phyloP scores from a whole-genome alignment of 352 stramenopile species.

The Phytophthora cryptogea region DNA sequence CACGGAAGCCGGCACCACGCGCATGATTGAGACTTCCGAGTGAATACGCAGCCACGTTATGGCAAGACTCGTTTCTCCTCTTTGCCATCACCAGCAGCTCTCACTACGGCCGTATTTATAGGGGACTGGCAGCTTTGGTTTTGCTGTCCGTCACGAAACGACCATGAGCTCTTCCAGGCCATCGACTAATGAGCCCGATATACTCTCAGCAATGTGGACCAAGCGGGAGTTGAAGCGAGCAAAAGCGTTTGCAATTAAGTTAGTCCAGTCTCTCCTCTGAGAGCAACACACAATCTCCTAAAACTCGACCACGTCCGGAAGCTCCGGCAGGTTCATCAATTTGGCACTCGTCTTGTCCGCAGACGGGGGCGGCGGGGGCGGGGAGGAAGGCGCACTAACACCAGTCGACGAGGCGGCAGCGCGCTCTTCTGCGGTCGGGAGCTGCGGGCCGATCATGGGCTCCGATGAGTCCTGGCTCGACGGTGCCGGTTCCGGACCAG shows the following conservation, averaged over 20 bases:
- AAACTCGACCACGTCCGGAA: slow-evolving; percentile 61
- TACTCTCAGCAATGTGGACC: too few species aligned
- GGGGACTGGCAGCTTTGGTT: not conserved
- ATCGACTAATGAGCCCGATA: too few species aligned
- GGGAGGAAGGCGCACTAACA: slow-evolving; percentile 18
- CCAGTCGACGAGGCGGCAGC: slow-evolving; percentile 27
- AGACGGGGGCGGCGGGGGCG: slow-evolving; percentile 18
- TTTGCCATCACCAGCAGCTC: slow-evolving; percentile 3
- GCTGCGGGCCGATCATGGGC: slow-evolving; percentile 55
- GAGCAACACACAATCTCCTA: slow-evolving; percentile 26
- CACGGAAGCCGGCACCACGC: slow-evolving; percentile 21
- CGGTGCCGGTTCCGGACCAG: slow-evolving; percentile 24
- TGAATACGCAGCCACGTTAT: slow-evolving; percentile 13
- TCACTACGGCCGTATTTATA: slow-evolving; percentile 16
- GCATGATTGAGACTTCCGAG: slow-evolving; percentile 13
- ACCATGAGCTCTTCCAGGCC: slow-evolving; percentile 1
- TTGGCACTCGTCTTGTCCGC: slow-evolving; percentile 12
- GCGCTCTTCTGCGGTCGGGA: slow-evolving; percentile 39
- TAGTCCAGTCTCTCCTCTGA: slow-evolving; percentile 23
- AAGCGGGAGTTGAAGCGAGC: slow-evolving; percentile 1
- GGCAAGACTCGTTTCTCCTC: slow-evolving; percentile 7
- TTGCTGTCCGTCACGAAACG: slow-evolving; percentile 17
- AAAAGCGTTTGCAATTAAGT: slow-evolving; percentile 37
- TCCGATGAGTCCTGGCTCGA: slow-evolving; percentile 28
- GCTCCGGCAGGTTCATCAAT: slow-evolving; percentile 45